Evolutionary conservation across 345 rosid species (phyloP).

Genomic region (Luvunga scandens): DNA sequence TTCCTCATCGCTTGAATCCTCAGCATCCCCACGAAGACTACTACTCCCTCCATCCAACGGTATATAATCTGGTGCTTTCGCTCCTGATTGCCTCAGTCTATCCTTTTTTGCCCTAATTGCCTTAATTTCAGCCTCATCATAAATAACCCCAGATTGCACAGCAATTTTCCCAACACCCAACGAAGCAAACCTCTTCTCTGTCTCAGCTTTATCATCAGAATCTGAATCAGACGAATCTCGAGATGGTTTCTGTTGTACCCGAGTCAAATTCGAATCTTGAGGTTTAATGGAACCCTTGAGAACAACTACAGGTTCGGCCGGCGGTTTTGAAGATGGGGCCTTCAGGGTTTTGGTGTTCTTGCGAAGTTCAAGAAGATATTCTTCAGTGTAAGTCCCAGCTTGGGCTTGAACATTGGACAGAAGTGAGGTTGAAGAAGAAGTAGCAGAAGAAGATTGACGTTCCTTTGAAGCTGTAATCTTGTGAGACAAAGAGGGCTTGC

Average conservation of each 20-base stretch:
- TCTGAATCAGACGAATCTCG: background rate
- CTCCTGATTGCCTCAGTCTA: constrained; percentile 54
- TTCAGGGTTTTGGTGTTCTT: constrained; percentile 73
- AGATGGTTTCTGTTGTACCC: background rate
- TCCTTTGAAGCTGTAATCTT: constrained; percentile 57
- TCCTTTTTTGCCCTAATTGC: constrained; percentile 72
- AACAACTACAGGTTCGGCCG: constrained; percentile 51
- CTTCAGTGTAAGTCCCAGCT: constrained; percentile 86
- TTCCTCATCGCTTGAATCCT: constrained; percentile 83
- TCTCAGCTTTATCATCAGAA: constrained; percentile 20
- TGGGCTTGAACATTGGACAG: constrained; percentile 77
- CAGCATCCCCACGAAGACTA: constrained; percentile 32
- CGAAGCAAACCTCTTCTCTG: constrained; percentile 31
- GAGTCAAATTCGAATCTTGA: constrained; percentile 11
- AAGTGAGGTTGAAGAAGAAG: constrained; percentile 26
- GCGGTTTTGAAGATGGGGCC: constrained; percentile 41
- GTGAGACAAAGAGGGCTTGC: constrained; percentile 49
- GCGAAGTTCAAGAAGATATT: constrained; percentile 87
- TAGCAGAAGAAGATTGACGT: constrained; percentile 32
- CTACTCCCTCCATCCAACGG: constrained; percentile 57
- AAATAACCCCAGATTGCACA: constrained; percentile 23
- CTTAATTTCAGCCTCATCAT: constrained; percentile 57
- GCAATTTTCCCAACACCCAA: constrained; percentile 31
- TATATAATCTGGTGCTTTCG: constrained; percentile 70
- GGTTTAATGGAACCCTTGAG: constrained; percentile 57